Conservation (phyloP, 2,329 filamentous ascomycete species). For the Ascomycota sp. region DNA sequence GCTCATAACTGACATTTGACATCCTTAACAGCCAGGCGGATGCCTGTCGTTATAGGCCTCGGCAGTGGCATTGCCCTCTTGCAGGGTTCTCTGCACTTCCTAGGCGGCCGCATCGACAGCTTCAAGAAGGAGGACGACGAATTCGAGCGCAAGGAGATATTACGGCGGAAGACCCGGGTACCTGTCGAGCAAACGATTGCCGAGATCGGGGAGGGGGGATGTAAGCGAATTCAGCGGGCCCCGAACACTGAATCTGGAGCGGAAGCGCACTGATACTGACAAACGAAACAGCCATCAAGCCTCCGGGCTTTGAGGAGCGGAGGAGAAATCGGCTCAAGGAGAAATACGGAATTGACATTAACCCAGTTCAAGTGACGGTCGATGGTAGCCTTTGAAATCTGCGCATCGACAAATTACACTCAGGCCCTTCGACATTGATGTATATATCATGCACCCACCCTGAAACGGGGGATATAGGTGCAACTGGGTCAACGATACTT, state of each 20-base stretch:
- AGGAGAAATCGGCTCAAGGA: constrained; percentile 64
- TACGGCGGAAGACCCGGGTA: constrained; percentile 54
- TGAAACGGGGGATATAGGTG: too few relatives aligned
- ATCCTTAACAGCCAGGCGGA: constrained; percentile 20
- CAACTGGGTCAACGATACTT: too few relatives aligned
- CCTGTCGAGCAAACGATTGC: constrained; percentile 62
- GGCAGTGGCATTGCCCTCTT: constrained; percentile 34
- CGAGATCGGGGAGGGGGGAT: constrained; percentile 71
- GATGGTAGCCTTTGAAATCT: constrained; percentile 21
- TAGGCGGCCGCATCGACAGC: constrained; percentile 36
- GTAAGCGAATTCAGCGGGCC: too few relatives aligned
- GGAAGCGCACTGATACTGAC: too few relatives aligned
- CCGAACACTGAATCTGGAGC: too few relatives aligned
- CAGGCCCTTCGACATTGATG: too few relatives aligned
- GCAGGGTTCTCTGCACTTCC: constrained; percentile 46
- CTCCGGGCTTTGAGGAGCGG: constrained; percentile 67
- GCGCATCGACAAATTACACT: too few relatives aligned
- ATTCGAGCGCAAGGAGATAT: constrained; percentile 52
- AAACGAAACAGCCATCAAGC: constrained; percentile 68
- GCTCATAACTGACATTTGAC: neutral
- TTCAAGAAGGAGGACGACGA: constrained; percentile 41
- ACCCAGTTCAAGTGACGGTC: constrained; percentile 34
- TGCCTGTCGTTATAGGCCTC: constrained; percentile 51
- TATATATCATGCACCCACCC: too few relatives aligned
- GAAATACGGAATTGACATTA: constrained; percentile 73